Evolutionary conservation across 768 basidiomycete species (phyloP).

Genomic region (Omphalotus guepiniiformis): DNA sequence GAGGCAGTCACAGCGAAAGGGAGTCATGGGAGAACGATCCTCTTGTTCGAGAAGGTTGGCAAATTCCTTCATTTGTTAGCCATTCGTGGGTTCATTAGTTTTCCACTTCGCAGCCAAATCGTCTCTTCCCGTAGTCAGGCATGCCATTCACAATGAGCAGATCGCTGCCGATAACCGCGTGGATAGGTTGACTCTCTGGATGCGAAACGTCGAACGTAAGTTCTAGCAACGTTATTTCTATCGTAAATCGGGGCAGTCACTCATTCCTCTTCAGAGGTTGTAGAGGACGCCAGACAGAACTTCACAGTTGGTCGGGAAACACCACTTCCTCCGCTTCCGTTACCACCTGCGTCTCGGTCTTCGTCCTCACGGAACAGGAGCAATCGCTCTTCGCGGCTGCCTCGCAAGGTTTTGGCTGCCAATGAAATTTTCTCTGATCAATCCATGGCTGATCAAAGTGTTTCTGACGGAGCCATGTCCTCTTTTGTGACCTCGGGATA

Average conservation of each 20-base stretch:
- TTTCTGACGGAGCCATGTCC: constrained; percentile 29
- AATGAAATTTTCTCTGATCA: constrained; percentile 66
- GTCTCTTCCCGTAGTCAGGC: constrained; percentile 48
- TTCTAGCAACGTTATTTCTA: constrained; percentile 11
- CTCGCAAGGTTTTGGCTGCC: constrained; percentile 58
- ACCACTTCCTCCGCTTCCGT: constrained; percentile 59
- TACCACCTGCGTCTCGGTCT: constrained; percentile 52
- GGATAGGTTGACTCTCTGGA: constrained; percentile 80
- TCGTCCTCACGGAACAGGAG: constrained; percentile 35
- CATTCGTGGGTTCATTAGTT: constrained; percentile 1
- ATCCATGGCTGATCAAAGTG: constrained; percentile 27
- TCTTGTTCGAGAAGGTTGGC: constrained; percentile 39
- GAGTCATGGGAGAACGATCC: constrained; percentile 51
- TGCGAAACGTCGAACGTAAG: constrained; percentile 80
- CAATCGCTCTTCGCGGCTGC: constrained; percentile 49
- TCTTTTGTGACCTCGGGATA: constrained; percentile 29
- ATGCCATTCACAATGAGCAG: constrained; percentile 49
- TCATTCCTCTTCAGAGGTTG: constrained; percentile 55
- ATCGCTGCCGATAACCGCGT: constrained; percentile 47
- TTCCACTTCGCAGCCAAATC: constrained; percentile 35
- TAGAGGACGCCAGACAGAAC: constrained; percentile 74
- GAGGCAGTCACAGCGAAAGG: constrained; percentile 21
- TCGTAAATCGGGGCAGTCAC: constrained; percentile 9
- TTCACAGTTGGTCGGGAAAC: constrained; percentile 55
- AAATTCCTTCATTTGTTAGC: not conserved